These are phyloP conservation scores for Trichoderma afroharzianum DNA, from an alignment of 2,329 filamentous ascomycete genomes.

Conservation along the genomic window DNA sequence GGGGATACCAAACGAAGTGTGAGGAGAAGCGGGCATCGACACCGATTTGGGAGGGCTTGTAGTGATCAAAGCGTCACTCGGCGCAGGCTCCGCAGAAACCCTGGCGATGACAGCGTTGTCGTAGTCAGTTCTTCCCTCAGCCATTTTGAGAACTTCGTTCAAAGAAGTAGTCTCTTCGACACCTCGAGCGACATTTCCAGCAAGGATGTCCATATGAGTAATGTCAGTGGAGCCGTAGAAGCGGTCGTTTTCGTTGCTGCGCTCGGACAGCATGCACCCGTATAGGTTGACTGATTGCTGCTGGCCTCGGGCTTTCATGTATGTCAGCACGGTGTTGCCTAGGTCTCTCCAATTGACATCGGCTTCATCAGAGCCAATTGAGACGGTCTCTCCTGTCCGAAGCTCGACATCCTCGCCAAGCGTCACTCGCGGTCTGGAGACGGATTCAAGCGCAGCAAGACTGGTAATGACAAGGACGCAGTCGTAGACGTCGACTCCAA, in stretches of 20 bases:
- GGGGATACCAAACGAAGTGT: constrained; percentile 70
- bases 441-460: constrained; percentile 75
- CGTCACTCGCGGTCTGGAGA: constrained; percentile 74
- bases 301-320: constrained; percentile 56
- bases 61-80: constrained; percentile 65
- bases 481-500: constrained; percentile 93
- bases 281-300: constrained; percentile 52
- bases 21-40: constrained; percentile 35
- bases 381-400: constrained; percentile 68
- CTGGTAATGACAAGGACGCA: constrained; percentile 92
- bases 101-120: constrained; percentile 64
- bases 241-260: constrained; percentile 57
- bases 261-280: constrained; percentile 55
- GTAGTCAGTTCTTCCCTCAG: constrained; percentile 76
- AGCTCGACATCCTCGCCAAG: constrained; percentile 78
- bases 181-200: constrained; percentile 53
- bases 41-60: constrained; percentile 31
- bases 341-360: constrained; percentile 51
- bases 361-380: constrained; percentile 49
- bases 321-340: constrained; percentile 53
- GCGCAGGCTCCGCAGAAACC: constrained; percentile 63
- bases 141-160: constrained; percentile 80
- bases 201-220: constrained; percentile 54
- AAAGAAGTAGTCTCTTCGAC: constrained; percentile 57
- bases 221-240: constrained; percentile 50